Percentiles rank a stretch among this genome's conserved stretches.
Conservation (phyloP, 163 green algal genomes). For the Smithsoniella earleae region DNA sequence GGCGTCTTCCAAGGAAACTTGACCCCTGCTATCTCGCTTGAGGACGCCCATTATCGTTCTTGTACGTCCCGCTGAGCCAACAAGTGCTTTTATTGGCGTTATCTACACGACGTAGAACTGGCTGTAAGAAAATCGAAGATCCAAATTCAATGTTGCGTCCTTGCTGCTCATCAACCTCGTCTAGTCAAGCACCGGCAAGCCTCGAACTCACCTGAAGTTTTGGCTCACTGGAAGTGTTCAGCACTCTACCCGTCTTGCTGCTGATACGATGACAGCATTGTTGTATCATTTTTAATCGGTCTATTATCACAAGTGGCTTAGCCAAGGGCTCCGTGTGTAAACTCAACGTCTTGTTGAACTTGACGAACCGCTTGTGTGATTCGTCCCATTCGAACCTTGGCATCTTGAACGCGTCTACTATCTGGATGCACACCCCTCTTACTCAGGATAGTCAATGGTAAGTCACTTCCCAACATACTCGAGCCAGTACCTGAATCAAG, state of each 20-base stretch:
- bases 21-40: neutral
- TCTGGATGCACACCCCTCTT: neutral
- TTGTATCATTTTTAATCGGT: conserved; percentile 11
- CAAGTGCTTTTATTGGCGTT: neutral
- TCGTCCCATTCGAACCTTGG: neutral
- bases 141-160: neutral
- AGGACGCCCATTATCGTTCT: neutral
- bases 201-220: neutral
- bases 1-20: neutral
- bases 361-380: conserved; percentile 18
- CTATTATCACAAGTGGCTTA: neutral
- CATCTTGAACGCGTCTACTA: neutral
- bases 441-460: neutral
- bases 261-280: neutral
- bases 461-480: neutral
- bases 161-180: neutral
- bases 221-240: neutral
- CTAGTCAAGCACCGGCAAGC: neutral
- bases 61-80: neutral
- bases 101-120: neutral
- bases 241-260: neutral
- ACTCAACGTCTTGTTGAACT: neutral
- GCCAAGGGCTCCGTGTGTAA: conserved; percentile 3
- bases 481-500: neutral
- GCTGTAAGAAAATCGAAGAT: neutral